A percentile compares a stretch with the other conserved stretches of the same genome.
These are phyloP conservation scores for Chaetomium cochliodes DNA, from an alignment of 495 filamentous ascomycete species.

Conservation along the genomic window DNA sequence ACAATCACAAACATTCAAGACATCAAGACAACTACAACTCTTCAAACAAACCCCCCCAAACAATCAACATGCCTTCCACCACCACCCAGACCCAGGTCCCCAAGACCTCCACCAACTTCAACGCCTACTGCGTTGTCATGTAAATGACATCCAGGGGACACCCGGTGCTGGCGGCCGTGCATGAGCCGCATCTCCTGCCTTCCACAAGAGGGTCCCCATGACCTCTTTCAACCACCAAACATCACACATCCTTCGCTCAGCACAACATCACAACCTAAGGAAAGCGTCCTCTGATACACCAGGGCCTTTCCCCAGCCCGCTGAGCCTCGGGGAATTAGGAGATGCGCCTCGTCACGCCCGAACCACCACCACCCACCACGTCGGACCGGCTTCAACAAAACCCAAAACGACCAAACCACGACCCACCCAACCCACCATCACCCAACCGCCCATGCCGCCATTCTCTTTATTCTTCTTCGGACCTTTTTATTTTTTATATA, in stretches of 20 bases:
- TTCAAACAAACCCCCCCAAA: slow-evolving; percentile 21
- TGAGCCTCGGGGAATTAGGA: too few species aligned
- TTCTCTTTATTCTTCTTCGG: neutral
- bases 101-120: slow-evolving; percentile 36
- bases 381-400: too few species aligned
- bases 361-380: too few species aligned
- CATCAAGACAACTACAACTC: slow-evolving; percentile 1
- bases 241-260: neutral
- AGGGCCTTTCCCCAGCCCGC: too few species aligned
- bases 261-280: neutral
- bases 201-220: neutral
- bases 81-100: slow-evolving; percentile 32
- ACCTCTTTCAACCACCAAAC: slow-evolving; percentile 9
- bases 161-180: neutral
- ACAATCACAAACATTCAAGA: slow-evolving; percentile 14
- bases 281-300: too few species aligned
- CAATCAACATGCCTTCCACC: slow-evolving; percentile 40
- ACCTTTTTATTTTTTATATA: slow-evolving; percentile 5
- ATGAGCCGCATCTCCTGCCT: slow-evolving; percentile 3
- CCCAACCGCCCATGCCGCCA: neutral
- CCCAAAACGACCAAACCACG: too few species aligned
- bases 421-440: too few species aligned
- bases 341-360: too few species aligned
- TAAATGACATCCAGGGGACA: slow-evolving; percentile 32
- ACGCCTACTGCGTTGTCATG: slow-evolving; percentile 43